These are phyloP conservation scores for Kluyveromyces sp. DNA, from an alignment of 1,139 yeast genomes.

Conservation along the genomic window DNA sequence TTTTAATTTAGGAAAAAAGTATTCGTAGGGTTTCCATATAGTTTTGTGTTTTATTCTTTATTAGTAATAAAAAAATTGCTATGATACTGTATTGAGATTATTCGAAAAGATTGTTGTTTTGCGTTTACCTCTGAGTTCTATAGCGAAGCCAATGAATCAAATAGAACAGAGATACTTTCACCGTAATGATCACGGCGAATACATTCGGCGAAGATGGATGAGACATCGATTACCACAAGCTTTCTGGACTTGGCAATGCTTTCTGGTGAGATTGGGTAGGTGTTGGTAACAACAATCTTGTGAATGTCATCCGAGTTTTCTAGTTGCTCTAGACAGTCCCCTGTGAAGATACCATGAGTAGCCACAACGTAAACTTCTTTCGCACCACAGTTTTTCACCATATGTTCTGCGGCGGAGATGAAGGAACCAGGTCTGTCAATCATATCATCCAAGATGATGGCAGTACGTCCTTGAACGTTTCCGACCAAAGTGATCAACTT, in stretches of 20 bases:
- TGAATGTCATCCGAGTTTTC: constrained; percentile 77
- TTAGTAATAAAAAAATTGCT: no score
- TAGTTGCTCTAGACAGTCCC: constrained; percentile 72
- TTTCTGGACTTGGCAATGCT: constrained; percentile 51
- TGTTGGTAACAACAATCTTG: constrained; percentile 85
- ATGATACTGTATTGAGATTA: no score
- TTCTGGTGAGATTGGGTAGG: constrained; percentile 75
- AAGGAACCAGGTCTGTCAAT: constrained; percentile 90
- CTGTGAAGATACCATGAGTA: constrained; percentile 91
- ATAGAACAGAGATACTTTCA: constrained; percentile 85
- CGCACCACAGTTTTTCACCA: constrained; percentile 92
- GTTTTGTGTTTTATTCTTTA: no score
- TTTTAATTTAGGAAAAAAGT: background rate
- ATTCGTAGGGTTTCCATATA: no score
- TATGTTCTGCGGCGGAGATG: constrained; percentile 96
- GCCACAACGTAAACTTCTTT: constrained; percentile 84
- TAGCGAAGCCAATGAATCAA: constrained; percentile 73
- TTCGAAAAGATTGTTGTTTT: background rate
- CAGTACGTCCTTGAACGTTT: constrained; percentile 83
- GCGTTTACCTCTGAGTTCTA: constrained; percentile 7
- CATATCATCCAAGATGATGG: constrained; percentile 93
- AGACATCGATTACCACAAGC: constrained; percentile 82
- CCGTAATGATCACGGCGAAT: constrained; percentile 98
- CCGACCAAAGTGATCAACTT: constrained; percentile 94
- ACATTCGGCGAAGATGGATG: constrained; percentile 94